Conservation (phyloP, 495 filamentous ascomycete species). For the Pyronema domesticum region DNA sequence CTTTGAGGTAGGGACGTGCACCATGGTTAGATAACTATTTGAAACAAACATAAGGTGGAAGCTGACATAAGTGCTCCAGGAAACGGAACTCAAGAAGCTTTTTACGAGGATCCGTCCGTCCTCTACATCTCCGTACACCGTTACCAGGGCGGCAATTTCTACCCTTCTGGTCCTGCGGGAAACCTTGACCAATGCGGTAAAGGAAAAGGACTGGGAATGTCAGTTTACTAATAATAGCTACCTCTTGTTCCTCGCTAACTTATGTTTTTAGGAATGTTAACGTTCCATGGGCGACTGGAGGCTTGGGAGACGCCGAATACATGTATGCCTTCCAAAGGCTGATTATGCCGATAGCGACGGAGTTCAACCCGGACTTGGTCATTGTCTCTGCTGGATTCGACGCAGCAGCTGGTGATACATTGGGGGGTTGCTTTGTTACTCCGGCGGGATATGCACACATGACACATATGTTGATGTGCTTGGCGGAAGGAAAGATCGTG, state of each 20-base stretch:
- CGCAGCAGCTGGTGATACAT: slow-evolving; percentile 76
- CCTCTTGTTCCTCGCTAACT: slow-evolving; percentile 1
- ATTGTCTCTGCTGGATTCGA: slow-evolving; percentile 95
- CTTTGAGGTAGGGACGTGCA: slow-evolving; percentile 38
- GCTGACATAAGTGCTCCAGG: slow-evolving; percentile 38
- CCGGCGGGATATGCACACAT: slow-evolving; percentile 90
- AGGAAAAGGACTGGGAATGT: slow-evolving; percentile 54
- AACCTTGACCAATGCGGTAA: slow-evolving; percentile 58
- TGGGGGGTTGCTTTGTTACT: slow-evolving; percentile 81
- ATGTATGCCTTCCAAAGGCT: slow-evolving; percentile 88
- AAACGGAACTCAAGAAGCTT: slow-evolving; percentile 92
- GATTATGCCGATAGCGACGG: slow-evolving; percentile 87
- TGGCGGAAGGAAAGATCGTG: slow-evolving; percentile 79
- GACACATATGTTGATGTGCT: slow-evolving; percentile 96
- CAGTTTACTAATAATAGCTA: slow-evolving; percentile 10
- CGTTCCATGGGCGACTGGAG: slow-evolving; percentile 78
- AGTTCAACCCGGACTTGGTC: slow-evolving; percentile 88
- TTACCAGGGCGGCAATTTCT: slow-evolving; percentile 63
- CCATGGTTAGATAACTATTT: slow-evolving; percentile 32
- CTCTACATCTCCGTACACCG: slow-evolving; percentile 96
- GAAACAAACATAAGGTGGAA: not conserved
- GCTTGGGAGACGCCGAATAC: slow-evolving; percentile 95
- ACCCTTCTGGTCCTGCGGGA: slow-evolving; percentile 61
- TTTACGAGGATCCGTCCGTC: slow-evolving; percentile 85
- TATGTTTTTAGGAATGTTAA: slow-evolving; percentile 57